Percentiles rank a stretch among this genome's conserved stretches.
Evolutionary conservation across 192 early-diverging fungal species (phyloP).

Genomic region (Coemansia sp.): DNA sequence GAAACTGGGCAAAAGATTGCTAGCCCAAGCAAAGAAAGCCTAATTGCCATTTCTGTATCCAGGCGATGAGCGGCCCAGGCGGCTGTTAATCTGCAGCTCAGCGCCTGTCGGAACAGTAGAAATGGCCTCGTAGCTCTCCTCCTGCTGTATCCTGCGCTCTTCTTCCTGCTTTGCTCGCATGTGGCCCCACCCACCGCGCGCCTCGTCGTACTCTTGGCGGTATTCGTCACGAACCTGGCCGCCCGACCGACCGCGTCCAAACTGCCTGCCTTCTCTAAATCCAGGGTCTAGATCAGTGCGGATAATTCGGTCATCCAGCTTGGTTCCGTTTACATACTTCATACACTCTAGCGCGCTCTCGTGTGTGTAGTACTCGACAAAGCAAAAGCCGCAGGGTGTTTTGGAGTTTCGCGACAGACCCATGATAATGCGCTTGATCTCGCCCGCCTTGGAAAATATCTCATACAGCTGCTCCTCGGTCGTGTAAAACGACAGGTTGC

Average conservation of each 20-base stretch:
- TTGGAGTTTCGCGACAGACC: conserved; percentile 88
- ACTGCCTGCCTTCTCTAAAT: conserved; percentile 89
- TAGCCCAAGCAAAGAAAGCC: background rate
- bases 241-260: conserved; percentile 89
- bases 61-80: conserved; percentile 25
- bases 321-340: conserved; percentile 91
- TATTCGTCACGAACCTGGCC: conserved; percentile 97
- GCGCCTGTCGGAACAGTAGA: conserved; percentile 35
- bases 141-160: conserved; percentile 57
- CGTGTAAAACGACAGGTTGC: conserved; percentile 96
- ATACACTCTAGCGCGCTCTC: conserved; percentile 90
- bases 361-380: conserved; percentile 97
- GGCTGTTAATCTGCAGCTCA: conserved; percentile 28
- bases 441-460: conserved; percentile 93
- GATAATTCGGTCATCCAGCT: conserved; percentile 92
- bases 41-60: background rate
- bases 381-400: conserved; percentile 98
- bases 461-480: conserved; percentile 98
- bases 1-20: background rate
- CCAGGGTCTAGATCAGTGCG: conserved; percentile 96
- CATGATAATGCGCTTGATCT: conserved; percentile 99
- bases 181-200: conserved; percentile 95
- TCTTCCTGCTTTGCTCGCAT: conserved; percentile 65
- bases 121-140: conserved; percentile 72
- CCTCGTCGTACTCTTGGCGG: conserved; percentile 91